Percentiles rank a stretch among this genome's conserved stretches.
Conservation (phyloP, 208 protist species). For the Trichomonas gallinae region DNA sequence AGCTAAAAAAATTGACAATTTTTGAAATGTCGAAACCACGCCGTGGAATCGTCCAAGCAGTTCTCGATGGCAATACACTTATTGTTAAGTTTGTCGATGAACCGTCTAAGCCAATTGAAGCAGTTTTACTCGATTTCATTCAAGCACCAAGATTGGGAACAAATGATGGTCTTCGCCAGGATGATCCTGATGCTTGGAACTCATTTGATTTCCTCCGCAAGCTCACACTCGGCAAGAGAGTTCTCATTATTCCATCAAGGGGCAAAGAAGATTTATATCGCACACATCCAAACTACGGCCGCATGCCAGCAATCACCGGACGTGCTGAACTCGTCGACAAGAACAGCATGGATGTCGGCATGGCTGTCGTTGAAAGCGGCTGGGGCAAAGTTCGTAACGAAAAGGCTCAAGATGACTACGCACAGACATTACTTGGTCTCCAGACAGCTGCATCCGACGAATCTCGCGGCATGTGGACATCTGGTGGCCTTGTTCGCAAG, state of each 20-base stretch:
- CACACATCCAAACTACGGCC: not conserved
- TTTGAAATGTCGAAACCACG: not conserved
- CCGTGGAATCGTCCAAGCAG: not conserved
- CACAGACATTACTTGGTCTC: not conserved
- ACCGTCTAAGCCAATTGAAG: not conserved
- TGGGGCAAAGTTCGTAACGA: not conserved
- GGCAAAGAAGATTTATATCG: not conserved
- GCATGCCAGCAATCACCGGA: not conserved
- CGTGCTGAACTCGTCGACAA: not conserved
- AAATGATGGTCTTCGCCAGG: not conserved
- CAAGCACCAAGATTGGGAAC: not conserved
- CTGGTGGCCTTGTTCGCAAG: not conserved
- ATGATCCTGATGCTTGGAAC: not conserved
- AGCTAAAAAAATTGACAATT: not conserved
- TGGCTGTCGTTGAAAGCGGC: not conserved
- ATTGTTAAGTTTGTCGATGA: not conserved
- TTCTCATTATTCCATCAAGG: not conserved
- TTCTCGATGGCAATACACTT: not conserved
- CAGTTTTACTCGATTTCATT: not conserved
- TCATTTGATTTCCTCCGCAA: not conserved
- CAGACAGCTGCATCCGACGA: not conserved
- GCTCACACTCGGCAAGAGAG: not conserved
- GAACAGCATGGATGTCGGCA: not conserved
- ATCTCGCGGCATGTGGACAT: not conserved
- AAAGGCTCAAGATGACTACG: not conserved